Evolutionary conservation across 2,329 filamentous ascomycete species (phyloP).

Genomic region (Hymenoscyphus occultus): DNA sequence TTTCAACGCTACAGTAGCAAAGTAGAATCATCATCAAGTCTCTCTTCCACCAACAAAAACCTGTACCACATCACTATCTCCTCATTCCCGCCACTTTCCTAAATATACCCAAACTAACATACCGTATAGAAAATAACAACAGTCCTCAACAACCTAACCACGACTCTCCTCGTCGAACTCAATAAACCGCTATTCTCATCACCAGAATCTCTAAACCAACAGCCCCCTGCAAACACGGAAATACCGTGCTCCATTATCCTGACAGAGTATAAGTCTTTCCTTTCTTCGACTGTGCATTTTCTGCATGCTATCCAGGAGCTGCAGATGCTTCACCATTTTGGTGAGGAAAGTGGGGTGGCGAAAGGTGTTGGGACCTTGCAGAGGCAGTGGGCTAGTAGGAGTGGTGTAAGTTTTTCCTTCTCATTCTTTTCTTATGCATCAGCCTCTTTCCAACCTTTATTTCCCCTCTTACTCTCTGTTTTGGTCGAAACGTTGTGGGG

Average conservation of each 20-base stretch:
- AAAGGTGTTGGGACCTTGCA: conserved; percentile 32
- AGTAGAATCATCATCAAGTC: background rate
- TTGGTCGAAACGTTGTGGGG: background rate
- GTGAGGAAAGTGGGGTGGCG: conserved; percentile 24
- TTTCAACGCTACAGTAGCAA: background rate
- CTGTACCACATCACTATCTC: background rate
- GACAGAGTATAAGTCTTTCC: conserved; percentile 31
- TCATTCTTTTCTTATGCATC: too few relatives aligned
- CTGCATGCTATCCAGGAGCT: conserved; percentile 32
- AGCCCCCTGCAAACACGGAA: background rate
- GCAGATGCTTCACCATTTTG: conserved; percentile 28
- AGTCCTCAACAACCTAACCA: conserved; percentile 11
- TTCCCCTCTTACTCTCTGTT: background rate
- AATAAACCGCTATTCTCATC: conserved; percentile 22
- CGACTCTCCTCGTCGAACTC: conserved; percentile 26
- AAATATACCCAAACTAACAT: background rate
- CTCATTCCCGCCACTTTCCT: background rate
- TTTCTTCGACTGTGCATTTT: conserved; percentile 30
- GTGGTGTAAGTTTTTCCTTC: conserved; percentile 24
- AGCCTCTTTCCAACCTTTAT: background rate
- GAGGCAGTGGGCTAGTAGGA: conserved; percentile 35
- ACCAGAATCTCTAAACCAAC: conserved; percentile 1
- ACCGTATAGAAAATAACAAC: conserved; percentile 10
- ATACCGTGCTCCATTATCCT: conserved; percentile 20
- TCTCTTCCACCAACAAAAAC: background rate